Evolutionary conservation across 2,329 filamentous ascomycete genomes (phyloP).

Genomic region (Alternaria ethzedia): DNA sequence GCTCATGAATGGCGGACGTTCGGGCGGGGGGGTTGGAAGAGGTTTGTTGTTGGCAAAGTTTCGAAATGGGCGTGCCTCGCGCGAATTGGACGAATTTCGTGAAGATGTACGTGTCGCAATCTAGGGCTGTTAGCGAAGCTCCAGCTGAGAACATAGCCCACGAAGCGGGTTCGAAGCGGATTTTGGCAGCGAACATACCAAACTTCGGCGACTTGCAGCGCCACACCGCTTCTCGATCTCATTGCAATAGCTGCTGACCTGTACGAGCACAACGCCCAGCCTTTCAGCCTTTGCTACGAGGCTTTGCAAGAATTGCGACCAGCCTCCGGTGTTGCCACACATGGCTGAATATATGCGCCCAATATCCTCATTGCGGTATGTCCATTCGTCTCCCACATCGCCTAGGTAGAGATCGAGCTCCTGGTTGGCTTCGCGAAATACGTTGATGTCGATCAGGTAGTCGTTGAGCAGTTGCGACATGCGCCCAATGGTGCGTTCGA

Average conservation of each 20-base stretch:
- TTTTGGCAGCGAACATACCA: slow-evolving; percentile 59
- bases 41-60: slow-evolving; percentile 46
- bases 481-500: slow-evolving; percentile 85
- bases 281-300: slow-evolving; percentile 75
- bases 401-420: slow-evolving; percentile 79
- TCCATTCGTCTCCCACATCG: slow-evolving; percentile 66
- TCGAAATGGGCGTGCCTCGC: slow-evolving; percentile 41
- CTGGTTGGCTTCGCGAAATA: slow-evolving; percentile 76
- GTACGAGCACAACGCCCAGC: slow-evolving; percentile 72
- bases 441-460: slow-evolving; percentile 76
- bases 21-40: slow-evolving; percentile 41
- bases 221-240: slow-evolving; percentile 88
- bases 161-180: not conserved
- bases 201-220: slow-evolving; percentile 78
- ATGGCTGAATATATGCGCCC: slow-evolving; percentile 84
- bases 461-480: slow-evolving; percentile 79
- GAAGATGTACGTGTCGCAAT: slow-evolving; percentile 49
- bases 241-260: slow-evolving; percentile 76
- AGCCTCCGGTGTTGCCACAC: slow-evolving; percentile 90
- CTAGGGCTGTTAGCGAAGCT: slow-evolving; percentile 26
- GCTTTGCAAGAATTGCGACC: slow-evolving; percentile 79
- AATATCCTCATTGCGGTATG: slow-evolving; percentile 65
- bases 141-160: not conserved
- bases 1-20: slow-evolving; percentile 34
- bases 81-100: slow-evolving; percentile 44